phyloP scores from a whole-genome alignment of 768 basidiomycete genomes.

The Tubosaeta brunneosetosa region DNA sequence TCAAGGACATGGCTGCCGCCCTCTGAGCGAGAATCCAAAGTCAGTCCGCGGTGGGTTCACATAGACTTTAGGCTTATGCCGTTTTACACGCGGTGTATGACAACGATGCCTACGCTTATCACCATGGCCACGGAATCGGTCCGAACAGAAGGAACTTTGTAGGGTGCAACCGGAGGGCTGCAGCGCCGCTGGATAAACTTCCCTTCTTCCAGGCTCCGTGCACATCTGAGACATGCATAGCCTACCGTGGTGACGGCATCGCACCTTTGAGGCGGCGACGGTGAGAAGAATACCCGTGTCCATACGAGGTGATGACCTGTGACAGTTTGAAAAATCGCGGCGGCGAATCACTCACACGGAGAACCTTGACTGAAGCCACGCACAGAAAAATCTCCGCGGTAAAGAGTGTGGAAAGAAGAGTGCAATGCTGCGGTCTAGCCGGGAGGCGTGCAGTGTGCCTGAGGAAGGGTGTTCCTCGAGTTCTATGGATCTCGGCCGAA shows the following conservation, averaged over 20 bases:
- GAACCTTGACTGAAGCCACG: not conserved
- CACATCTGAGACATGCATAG: not conserved
- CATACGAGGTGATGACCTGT: not conserved
- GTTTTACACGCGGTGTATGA: not conserved
- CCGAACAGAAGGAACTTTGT: not conserved
- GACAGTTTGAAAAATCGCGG: not conserved
- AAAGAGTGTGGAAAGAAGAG: not conserved
- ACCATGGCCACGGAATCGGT: not conserved
- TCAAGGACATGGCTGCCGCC: not conserved
- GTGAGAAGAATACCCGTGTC: not conserved
- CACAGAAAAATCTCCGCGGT: not conserved
- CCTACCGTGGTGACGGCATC: not conserved
- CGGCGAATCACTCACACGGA: not conserved
- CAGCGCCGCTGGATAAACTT: not conserved
- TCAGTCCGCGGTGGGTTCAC: not conserved
- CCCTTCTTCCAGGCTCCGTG: not conserved
- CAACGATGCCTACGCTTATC: not conserved
- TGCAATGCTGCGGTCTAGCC: not conserved
- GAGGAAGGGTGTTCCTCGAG: not conserved
- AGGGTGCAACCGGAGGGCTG: not conserved
- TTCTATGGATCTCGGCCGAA: not conserved
- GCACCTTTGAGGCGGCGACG: not conserved
- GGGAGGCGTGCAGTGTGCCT: not conserved
- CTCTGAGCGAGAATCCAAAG: not conserved
- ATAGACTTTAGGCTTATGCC: conserved; percentile 4